Evolutionary conservation across 306 rosid genomes (phyloP).

Genomic region (Cajanus cajan): DNA sequence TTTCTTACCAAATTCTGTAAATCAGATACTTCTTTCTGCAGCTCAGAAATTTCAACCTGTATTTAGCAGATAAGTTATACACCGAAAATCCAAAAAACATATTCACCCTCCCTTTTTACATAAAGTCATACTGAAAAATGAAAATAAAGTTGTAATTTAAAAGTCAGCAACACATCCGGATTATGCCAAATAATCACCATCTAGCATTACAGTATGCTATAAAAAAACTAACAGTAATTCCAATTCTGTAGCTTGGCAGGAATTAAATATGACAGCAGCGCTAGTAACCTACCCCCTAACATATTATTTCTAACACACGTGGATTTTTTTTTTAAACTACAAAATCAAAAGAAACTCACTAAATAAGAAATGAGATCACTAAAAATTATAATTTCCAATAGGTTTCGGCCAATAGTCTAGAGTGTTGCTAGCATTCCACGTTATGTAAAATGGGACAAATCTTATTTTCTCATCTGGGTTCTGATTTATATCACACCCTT

Average conservation of each 20-base stretch:
- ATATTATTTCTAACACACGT: no score
- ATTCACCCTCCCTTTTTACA: not conserved
- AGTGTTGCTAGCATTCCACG: no score
- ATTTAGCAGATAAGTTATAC: constrained; percentile 33
- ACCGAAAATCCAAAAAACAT: not conserved
- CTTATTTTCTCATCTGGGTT: not conserved
- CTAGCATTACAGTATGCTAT: not conserved
- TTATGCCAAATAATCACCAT: not conserved
- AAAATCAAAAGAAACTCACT: no score
- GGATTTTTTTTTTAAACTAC: no score
- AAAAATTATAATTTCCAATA: no score
- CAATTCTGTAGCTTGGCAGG: not conserved
- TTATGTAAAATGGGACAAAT: not conserved
- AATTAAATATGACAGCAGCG: not conserved
- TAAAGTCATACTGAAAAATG: not conserved
- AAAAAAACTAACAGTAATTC: constrained; percentile 13
- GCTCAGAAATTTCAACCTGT: constrained; percentile 70
- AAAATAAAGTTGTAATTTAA: constrained; percentile 9
- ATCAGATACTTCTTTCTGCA: constrained; percentile 45
- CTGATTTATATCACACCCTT: no score
- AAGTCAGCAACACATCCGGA: not conserved
- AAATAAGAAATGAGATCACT: no score
- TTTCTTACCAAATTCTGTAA: constrained; percentile 66
- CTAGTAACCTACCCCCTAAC: no score
- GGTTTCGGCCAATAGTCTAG: no score